Base-by-base conservation (phyloP, 1,139 yeast species). In the Candida sanyaensis region DNA sequence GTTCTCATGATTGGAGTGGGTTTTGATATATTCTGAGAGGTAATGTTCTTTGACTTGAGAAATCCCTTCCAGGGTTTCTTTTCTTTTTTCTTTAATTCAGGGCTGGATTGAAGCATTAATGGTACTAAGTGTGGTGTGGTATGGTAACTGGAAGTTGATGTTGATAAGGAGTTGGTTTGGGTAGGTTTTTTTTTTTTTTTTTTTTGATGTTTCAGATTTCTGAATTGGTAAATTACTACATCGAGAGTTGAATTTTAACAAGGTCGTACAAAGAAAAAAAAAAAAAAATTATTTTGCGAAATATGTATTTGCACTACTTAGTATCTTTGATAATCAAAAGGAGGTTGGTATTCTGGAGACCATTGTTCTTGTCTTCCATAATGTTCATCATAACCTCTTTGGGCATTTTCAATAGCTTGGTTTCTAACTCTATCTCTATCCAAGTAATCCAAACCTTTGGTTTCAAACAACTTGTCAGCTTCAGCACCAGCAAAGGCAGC, bases 401-500 rank as follows among this genome's bases (percentile, higher is more conserved):
- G 50, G 42, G 60, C 68, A 37, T 56, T 42, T 39, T 59, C 52
- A 38, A 55, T 54, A 37, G 70, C 71, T 53, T 66, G 65, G 30
- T 51, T 50, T 48, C 54, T 65, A 34, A 66, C 63, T 47, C 55
- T 47, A 41, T 58, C 56, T 47, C 59, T 57, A 59, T 66, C 70
- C 60, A 66, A 62, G 60, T 64, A 64, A 54, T 65, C 68, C 55
- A 66, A 65, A 33, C 71, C 70, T 55, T 64, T 65, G 44, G 70
- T 66, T 53, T 66, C 70, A 45, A 66, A 61, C 54, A 66, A 63
- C 59, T 65, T 65, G 62, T 66, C 71, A 40, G 65, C 67, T 54
- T 66, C 71, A 41, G 58, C 69, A 50, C 70, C 71, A 38, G 64
- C 70, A 54, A 66, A 43, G 41, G 69, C 70, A 26, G 65, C 68